Evolutionary conservation across 1,139 yeast species (phyloP).

Genomic region (Hansenula anomala): DNA sequence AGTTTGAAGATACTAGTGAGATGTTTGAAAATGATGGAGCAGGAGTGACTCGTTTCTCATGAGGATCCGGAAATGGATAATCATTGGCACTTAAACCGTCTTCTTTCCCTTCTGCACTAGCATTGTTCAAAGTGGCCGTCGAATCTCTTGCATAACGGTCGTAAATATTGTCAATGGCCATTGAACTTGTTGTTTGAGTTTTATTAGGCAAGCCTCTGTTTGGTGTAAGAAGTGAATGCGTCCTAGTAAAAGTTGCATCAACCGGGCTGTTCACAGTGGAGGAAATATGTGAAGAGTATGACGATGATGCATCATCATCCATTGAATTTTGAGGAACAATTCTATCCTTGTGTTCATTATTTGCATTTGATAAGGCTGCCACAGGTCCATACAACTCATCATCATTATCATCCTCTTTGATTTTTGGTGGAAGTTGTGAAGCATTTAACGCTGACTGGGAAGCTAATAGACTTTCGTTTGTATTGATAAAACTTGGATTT

Average conservation of each 20-base stretch:
- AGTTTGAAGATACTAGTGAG: conserved; percentile 45
- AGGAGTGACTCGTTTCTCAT: conserved; percentile 21
- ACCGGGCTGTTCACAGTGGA: conserved; percentile 13
- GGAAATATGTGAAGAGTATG: conserved; percentile 14
- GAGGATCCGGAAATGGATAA: conserved; percentile 18
- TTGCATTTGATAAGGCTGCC: no score
- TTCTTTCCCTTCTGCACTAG: conserved; percentile 4
- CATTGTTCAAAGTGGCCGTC: conserved; percentile 1
- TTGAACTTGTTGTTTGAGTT: conserved; percentile 9
- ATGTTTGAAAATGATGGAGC: conserved; percentile 26
- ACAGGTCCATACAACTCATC: neutral
- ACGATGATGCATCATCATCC: conserved; percentile 14
- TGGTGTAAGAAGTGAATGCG: conserved; percentile 7
- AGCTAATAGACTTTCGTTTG: conserved; percentile 12
- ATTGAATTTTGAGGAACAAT: neutral
- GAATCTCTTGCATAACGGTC: conserved; percentile 9
- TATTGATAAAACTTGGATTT: conserved; percentile 3
- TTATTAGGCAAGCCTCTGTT: neutral
- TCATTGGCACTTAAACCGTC: conserved; percentile 2
- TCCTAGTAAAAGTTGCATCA: conserved; percentile 8
- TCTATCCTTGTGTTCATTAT: neutral
- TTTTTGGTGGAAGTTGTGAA: conserved; percentile 1
- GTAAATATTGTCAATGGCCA: conserved; percentile 4
- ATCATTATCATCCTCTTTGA: neutral
- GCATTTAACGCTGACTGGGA: conserved; percentile 3